Conservation (phyloP, 2,329 filamentous ascomycete genomes). For the Alternaria sp. region DNA sequence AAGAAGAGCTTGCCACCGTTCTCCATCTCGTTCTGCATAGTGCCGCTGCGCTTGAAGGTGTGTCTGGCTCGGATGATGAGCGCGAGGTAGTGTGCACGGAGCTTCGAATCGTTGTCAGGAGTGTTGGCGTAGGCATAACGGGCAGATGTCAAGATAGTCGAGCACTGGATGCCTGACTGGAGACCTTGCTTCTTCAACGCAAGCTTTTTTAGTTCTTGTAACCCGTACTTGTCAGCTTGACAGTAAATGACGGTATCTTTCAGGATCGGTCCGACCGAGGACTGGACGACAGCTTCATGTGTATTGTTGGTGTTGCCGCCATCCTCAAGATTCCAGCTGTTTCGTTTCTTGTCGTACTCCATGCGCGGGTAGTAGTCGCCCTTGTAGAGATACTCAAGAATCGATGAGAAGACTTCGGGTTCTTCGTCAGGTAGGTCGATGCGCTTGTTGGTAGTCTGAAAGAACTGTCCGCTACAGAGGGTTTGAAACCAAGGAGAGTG, state of each 20-base stretch:
- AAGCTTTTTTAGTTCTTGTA: slow-evolving; percentile 84
- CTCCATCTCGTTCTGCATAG: slow-evolving; percentile 96
- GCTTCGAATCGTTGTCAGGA: slow-evolving; percentile 87
- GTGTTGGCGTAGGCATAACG: slow-evolving; percentile 90
- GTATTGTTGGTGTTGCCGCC: slow-evolving; percentile 50
- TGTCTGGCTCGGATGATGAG: slow-evolving; percentile 87
- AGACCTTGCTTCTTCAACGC: slow-evolving; percentile 89
- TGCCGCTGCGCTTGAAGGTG: slow-evolving; percentile 92
- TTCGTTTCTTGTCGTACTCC: slow-evolving; percentile 79
- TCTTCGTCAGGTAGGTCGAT: slow-evolving; percentile 85
- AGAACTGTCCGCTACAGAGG: slow-evolving; percentile 69
- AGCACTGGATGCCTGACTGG: slow-evolving; percentile 82
- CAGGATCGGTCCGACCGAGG: slow-evolving; percentile 70
- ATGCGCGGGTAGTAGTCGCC: slow-evolving; percentile 90
- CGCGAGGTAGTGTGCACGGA: slow-evolving; percentile 89
- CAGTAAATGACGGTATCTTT: slow-evolving; percentile 94
- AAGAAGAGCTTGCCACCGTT: slow-evolving; percentile 89
- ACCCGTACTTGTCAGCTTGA: slow-evolving; percentile 81
- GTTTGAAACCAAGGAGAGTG: slow-evolving; percentile 80
- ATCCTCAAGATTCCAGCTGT: slow-evolving; percentile 84
- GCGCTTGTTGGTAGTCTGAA: slow-evolving; percentile 69
- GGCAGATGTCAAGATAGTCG: slow-evolving; percentile 86
- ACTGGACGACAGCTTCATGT: slow-evolving; percentile 65
- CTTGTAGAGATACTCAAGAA: slow-evolving; percentile 93
- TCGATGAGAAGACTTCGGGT: slow-evolving; percentile 87